Percentiles rank a stretch among this genome's conserved stretches.
These are phyloP conservation scores for Colletotrichum nymphaeae DNA, from an alignment of 2,329 filamentous ascomycete species.

Conservation along the genomic window DNA sequence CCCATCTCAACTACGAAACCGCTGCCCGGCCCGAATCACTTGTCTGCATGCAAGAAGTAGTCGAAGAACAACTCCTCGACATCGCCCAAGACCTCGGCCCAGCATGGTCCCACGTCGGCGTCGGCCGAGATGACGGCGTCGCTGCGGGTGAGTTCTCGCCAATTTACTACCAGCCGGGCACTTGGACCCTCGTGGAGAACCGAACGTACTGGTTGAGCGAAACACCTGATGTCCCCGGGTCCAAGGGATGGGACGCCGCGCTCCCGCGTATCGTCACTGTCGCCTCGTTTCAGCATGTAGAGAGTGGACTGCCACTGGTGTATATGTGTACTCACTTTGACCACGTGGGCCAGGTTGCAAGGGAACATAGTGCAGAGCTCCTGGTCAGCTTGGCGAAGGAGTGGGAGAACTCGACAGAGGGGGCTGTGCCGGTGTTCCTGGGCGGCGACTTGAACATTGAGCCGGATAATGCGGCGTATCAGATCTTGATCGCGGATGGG, in stretches of 20 bases:
- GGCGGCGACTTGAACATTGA: slow-evolving; percentile 47
- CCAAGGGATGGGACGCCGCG: slow-evolving; percentile 67
- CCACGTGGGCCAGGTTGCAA: slow-evolving; percentile 53
- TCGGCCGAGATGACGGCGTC: slow-evolving; percentile 69
- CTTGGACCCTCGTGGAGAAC: slow-evolving; percentile 63
- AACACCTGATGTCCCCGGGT: slow-evolving; percentile 65
- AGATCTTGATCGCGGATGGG: slow-evolving; percentile 38
- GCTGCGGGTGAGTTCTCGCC: slow-evolving; percentile 75
- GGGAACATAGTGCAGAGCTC: slow-evolving; percentile 53
- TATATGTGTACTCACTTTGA: slow-evolving; percentile 67
- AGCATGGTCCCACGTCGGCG: slow-evolving; percentile 64
- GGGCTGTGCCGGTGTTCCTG: slow-evolving; percentile 43
- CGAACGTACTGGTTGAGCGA: slow-evolving; percentile 71
- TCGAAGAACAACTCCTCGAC: slow-evolving; percentile 56
- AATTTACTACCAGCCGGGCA: slow-evolving; percentile 68
- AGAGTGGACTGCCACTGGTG: slow-evolving; percentile 51
- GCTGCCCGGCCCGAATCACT: slow-evolving; percentile 45
- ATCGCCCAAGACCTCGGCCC: slow-evolving; percentile 52
- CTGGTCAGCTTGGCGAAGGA: slow-evolving; percentile 46
- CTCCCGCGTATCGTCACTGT: slow-evolving; percentile 60
- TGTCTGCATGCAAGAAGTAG: slow-evolving; percentile 62
- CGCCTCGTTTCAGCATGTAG: slow-evolving; percentile 54
- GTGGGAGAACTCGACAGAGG: slow-evolving; percentile 35
- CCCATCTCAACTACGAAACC: slow-evolving; percentile 51
- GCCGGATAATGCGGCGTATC: slow-evolving; percentile 42